Conservation (phyloP, 306 rosid species). For the Citrullus amarus region DNA sequence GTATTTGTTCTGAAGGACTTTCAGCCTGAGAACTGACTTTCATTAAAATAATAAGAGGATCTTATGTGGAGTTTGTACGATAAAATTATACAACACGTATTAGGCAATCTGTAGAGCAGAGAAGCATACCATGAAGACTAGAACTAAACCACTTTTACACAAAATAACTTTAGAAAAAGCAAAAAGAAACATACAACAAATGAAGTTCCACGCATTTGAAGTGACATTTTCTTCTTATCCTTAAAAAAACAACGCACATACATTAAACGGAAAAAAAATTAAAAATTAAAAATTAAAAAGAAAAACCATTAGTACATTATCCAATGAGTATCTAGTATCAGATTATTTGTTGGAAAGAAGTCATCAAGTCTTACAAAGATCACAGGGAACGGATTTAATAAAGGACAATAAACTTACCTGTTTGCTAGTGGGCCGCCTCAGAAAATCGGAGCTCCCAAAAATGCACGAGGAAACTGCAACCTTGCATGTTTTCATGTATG, state of each 20-base stretch:
- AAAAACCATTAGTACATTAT: neutral
- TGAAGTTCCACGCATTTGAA: neutral
- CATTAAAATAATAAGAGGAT: no score
- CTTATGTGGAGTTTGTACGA: no score
- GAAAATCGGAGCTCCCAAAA: conserved; percentile 88
- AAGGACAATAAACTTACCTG: conserved; percentile 33
- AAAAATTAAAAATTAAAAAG: no score
- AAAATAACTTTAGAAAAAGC: neutral
- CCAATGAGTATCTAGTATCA: neutral
- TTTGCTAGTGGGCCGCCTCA: conserved; percentile 79
- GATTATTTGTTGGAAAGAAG: neutral
- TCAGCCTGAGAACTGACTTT: no score
- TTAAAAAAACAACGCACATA: neutral
- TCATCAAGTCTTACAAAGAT: neutral
- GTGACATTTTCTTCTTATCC: neutral
- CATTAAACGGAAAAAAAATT: neutral
- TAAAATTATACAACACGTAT: neutral
- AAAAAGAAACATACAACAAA: neutral
- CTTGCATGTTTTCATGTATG: conserved; percentile 58
- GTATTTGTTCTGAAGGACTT: no score
- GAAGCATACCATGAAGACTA: neutral
- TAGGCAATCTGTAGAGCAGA: neutral
- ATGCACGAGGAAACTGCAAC: conserved; percentile 89
- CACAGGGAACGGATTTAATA: neutral
- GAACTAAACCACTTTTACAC: neutral